phyloP scores from a whole-genome alignment of 2,329 filamentous ascomycete species.

The Aspergillus sp. region DNA sequence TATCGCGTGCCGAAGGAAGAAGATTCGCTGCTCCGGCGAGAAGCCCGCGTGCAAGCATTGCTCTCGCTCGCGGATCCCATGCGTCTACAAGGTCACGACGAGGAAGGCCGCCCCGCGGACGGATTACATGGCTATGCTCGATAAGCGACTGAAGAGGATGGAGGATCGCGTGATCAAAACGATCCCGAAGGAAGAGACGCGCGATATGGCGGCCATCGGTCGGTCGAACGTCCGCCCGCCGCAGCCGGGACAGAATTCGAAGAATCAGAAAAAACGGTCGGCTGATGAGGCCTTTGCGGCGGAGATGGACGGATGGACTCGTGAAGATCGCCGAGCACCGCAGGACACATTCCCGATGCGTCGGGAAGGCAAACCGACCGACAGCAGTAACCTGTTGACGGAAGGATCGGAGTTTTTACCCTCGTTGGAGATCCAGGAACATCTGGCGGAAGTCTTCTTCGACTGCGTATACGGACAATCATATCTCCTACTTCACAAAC shows the following conservation, averaged over 20 bases:
- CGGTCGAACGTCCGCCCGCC: conserved; percentile 83
- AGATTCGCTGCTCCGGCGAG: conserved; percentile 96
- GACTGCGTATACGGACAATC: conserved; percentile 94
- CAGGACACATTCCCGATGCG: conserved; percentile 53
- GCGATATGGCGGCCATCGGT: conserved; percentile 65
- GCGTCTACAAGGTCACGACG: conserved; percentile 95
- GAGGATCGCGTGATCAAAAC: conserved; percentile 96
- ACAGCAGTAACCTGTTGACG: conserved; percentile 73
- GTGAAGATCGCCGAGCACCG: conserved; percentile 52
- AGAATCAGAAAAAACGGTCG: conserved; percentile 71
- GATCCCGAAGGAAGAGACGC: conserved; percentile 81
- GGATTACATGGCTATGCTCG: conserved; percentile 98
- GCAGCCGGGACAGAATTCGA: conserved; percentile 57
- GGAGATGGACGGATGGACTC: conserved; percentile 79
- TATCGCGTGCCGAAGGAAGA: conserved; percentile 93
- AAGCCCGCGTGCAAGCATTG: conserved; percentile 98
- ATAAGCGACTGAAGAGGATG: conserved; percentile 94
- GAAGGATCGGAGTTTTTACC: conserved; percentile 84
- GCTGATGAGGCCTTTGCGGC: conserved; percentile 85
- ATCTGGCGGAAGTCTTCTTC: conserved; percentile 92
- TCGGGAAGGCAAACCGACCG: conserved; percentile 61
- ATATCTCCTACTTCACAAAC: conserved; percentile 92
- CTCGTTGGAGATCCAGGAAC: conserved; percentile 83
- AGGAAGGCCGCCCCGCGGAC: conserved; percentile 91
- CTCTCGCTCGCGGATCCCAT: conserved; percentile 85